Evolutionary conservation across 768 basidiomycete species (phyloP).

Genomic region (Crucibulum laeve): DNA sequence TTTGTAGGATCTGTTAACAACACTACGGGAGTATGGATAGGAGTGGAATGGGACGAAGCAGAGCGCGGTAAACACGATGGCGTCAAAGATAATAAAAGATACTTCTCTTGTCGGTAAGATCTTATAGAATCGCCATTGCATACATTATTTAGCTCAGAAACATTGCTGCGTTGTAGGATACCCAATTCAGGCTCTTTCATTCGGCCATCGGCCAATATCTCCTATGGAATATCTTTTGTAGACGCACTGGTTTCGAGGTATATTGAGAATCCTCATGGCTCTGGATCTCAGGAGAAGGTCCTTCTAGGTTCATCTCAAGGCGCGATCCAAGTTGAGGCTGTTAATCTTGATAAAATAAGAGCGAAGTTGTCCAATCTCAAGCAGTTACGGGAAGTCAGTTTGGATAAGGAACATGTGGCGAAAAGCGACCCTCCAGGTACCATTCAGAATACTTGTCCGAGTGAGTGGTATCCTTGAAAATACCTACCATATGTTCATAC

Average conservation of each 20-base stretch:
- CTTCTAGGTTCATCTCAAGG: slow-evolving; percentile 79
- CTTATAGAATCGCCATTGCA: background rate
- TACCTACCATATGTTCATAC: slow-evolving; percentile 6
- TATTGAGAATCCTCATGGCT: slow-evolving; percentile 55
- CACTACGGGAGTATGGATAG: slow-evolving; percentile 77
- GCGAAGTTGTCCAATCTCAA: slow-evolving; percentile 62
- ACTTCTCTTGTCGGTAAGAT: slow-evolving; percentile 76
- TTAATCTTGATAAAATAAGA: slow-evolving; percentile 76
- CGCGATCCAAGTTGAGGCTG: slow-evolving; percentile 82
- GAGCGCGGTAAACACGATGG: slow-evolving; percentile 86
- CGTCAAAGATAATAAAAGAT: slow-evolving; percentile 65
- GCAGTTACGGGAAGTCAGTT: slow-evolving; percentile 71
- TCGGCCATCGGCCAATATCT: slow-evolving; percentile 56
- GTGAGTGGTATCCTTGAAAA: slow-evolving; percentile 36
- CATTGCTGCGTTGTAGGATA: slow-evolving; percentile 34
- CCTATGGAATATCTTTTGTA: slow-evolving; percentile 68
- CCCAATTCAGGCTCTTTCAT: slow-evolving; percentile 76
- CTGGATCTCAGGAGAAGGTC: slow-evolving; percentile 53
- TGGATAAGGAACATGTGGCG: slow-evolving; percentile 67
- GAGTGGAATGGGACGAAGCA: slow-evolving; percentile 95
- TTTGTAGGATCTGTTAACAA: slow-evolving; percentile 63
- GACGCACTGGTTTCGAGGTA: slow-evolving; percentile 77
- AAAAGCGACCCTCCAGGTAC: slow-evolving; percentile 41
- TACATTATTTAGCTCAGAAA: slow-evolving; percentile 10
- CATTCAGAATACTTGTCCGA: slow-evolving; percentile 58